A percentile compares a stretch with the other conserved stretches of the same genome.
Conservation (phyloP, 208 protist species). For the Acanthamoeba divionensis region DNA sequence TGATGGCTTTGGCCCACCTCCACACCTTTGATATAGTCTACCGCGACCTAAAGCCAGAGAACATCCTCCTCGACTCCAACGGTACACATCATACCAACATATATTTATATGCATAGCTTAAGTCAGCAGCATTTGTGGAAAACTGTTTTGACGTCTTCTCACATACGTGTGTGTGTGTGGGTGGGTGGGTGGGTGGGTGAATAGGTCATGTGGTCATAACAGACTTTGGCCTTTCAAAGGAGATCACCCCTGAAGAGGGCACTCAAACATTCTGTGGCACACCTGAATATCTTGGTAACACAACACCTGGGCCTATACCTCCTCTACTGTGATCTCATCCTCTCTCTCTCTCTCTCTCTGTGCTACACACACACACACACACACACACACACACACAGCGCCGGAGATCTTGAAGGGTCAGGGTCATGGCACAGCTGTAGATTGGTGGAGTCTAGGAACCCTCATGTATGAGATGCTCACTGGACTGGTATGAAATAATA, state of each 20-base stretch:
- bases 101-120: too few relatives aligned
- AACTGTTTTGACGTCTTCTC: too few relatives aligned
- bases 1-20: conserved; percentile 75
- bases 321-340: too few relatives aligned
- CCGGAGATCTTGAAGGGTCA: conserved; percentile 75
- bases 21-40: conserved; percentile 77
- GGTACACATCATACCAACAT: too few relatives aligned
- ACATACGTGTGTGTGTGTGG: too few relatives aligned
- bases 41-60: conserved; percentile 74
- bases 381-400: conserved; percentile 28
- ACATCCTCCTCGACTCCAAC: conserved; percentile 64
- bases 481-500: conserved; percentile 56
- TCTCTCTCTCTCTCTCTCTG: not conserved
- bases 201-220: conserved; percentile 79
- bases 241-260: conserved; percentile 56
- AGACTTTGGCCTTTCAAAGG: conserved; percentile 82
- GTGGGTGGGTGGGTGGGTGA: too few relatives aligned
- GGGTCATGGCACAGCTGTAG: conserved; percentile 81
- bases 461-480: conserved; percentile 85
- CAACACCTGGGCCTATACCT: not conserved
- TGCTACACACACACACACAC: not conserved
- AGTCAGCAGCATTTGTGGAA: too few relatives aligned
- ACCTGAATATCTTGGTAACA: conserved; percentile 77
- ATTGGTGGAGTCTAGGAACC: conserved; percentile 86
- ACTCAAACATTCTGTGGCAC: conserved; percentile 83